Evolutionary conservation across 2,329 filamentous ascomycete genomes (phyloP).

Genomic region (Penicillium hordei): DNA sequence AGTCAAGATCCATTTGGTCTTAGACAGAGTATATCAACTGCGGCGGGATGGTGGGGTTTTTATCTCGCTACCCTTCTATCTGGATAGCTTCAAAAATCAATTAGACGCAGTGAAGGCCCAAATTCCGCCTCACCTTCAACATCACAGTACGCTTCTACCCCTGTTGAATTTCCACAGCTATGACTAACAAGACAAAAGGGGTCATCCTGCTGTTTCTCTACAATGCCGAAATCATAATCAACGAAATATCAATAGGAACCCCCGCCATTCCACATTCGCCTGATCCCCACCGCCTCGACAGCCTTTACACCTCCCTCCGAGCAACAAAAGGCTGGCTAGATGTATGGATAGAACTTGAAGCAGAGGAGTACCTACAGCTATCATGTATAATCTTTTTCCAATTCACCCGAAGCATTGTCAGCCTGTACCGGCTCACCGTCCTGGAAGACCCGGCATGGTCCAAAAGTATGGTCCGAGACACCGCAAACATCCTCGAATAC

Average conservation of each 20-base stretch:
- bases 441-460: conserved; percentile 32
- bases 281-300: conserved; percentile 24
- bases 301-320: conserved; percentile 22
- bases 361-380: conserved; percentile 15
- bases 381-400: conserved; percentile 28
- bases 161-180: background rate
- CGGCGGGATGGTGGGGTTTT: conserved; percentile 18
- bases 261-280: conserved; percentile 19
- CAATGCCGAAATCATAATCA: conserved; percentile 24
- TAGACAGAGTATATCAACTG: conserved; percentile 21
- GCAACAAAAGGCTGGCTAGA: conserved; percentile 27
- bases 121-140: conserved; percentile 20
- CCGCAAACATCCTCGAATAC: conserved; percentile 25
- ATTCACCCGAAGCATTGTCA: conserved; percentile 22
- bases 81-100: conserved; percentile 22
- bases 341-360: conserved; percentile 15
- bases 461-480: conserved; percentile 25
- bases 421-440: conserved; percentile 24
- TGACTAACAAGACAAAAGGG: conserved; percentile 13
- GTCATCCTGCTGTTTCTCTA: conserved; percentile 14
- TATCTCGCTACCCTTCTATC: conserved; percentile 17
- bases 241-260: conserved; percentile 21
- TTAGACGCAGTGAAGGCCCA: conserved; percentile 20
- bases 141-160: conserved; percentile 20
- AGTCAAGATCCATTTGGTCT: conserved; percentile 27